Evolutionary conservation across 2,329 filamentous ascomycete species (phyloP).

Genomic region (Ilyonectria robusta): DNA sequence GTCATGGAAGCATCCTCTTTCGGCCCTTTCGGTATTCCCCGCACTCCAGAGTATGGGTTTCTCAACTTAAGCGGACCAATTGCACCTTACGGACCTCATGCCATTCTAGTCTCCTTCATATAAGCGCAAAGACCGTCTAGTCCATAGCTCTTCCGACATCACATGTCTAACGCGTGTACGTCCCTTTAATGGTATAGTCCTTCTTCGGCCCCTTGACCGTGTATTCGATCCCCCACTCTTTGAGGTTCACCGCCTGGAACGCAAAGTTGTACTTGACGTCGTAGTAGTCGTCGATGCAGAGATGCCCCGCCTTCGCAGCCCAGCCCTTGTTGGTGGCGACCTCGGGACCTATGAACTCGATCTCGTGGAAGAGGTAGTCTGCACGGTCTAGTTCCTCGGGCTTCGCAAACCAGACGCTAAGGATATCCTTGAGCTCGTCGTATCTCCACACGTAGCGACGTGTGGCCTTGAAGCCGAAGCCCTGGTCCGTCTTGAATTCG

Average conservation of each 20-base stretch:
- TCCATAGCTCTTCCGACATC: not conserved
- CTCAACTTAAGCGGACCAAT: not conserved
- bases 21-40: not conserved
- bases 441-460: conserved; percentile 83
- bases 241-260: conserved; percentile 70
- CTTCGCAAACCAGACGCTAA: conserved; percentile 83
- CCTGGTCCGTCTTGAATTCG: conserved; percentile 70
- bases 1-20: not conserved
- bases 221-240: conserved; percentile 73
- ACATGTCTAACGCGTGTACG: conserved; percentile 60
- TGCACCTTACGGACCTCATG: not conserved
- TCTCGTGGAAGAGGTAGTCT: conserved; percentile 82
- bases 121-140: not conserved
- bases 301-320: conserved; percentile 76
- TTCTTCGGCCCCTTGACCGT: conserved; percentile 80
- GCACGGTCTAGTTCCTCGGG: conserved; percentile 72
- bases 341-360: conserved; percentile 70
- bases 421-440: conserved; percentile 68
- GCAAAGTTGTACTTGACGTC: conserved; percentile 78
- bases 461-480: conserved; percentile 71
- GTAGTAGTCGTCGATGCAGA: conserved; percentile 81
- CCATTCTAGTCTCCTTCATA: not conserved
- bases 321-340: conserved; percentile 62
- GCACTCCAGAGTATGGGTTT: not conserved
- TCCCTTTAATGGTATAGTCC: conserved; percentile 75